Evolutionary conservation across 1,139 yeast species (phyloP), one percentile per base, ranked within the genome.

Genomic region (Scheffersomyces stambukii): DNA sequence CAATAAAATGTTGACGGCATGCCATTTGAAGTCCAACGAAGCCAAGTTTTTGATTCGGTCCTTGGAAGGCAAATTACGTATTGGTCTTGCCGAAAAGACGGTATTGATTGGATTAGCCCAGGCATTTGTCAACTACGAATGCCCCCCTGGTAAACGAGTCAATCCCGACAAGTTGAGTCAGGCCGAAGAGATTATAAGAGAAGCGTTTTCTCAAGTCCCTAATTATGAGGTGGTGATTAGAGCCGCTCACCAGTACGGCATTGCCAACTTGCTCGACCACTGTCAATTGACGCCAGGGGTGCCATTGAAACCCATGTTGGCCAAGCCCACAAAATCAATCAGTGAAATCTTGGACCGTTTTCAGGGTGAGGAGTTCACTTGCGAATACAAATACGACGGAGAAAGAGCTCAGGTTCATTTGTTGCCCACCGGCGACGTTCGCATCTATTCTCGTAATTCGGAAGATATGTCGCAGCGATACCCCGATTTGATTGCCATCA

Each of bases 301-400:
- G 10, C 99, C 99, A 1, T 65, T 91, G 45, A 89, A 89, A 50
- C 98, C 99, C 1, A 91, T 91, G 98, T 72, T 91, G 47, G 99
- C 99, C 4, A 91, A 91, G 51, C 98, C 99, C 2, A 89, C 98
- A 0, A 91, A 91, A 48, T 76, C 96, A 3, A 80, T 93, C 25
- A 73, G 83, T 16, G 99, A 93, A 50, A 84, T 93, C 1, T 66
- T 91, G 35, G 96, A 91, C 51, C 67, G 95, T 32, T 88, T 91
- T 52, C 84, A 82, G 41, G 89, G 81, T 19, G 82, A 81, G 42
- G 76, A 75, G 35, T 91, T 91, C 49, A 88, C 97, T 0, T 89
- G 96, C 52, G 98, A 91, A 52, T 91, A 89, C 60, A 91, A 91
- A 50, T 91, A 91, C 49, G 98, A 91, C 53, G 99, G 99, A 25